These are phyloP conservation scores for Crucibulum parvulum DNA, from an alignment of 1,284 basidiomycete species.

Conservation along the genomic window DNA sequence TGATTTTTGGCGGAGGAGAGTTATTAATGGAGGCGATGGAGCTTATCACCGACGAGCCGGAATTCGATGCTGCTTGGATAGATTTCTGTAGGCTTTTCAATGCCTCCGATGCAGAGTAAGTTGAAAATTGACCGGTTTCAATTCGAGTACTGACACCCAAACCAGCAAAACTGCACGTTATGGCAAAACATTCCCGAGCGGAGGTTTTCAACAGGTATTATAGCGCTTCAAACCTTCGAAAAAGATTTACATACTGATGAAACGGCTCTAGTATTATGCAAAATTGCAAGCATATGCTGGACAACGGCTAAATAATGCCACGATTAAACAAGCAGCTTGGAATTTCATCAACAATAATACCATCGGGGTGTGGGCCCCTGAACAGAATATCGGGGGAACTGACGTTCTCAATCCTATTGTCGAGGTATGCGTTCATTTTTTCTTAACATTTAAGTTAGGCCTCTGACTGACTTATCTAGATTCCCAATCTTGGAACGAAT, in stretches of 20 bases:
- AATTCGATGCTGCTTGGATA: conserved; percentile 49
- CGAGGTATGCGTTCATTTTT: conserved; percentile 27
- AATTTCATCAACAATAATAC: conserved; percentile 37
- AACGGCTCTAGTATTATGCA: conserved; percentile 39
- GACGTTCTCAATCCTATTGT: conserved; percentile 45
- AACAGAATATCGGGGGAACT: conserved; percentile 41
- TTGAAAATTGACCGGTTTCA: not conserved
- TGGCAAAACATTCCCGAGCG: conserved; percentile 41
- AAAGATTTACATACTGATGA: not conserved
- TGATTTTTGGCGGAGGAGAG: conserved; percentile 53
- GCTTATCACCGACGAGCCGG: conserved; percentile 43
- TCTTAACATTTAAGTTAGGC: not conserved
- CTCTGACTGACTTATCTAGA: conserved; percentile 23
- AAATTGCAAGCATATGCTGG: conserved; percentile 51
- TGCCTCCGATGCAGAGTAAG: conserved; percentile 44
- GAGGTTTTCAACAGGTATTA: conserved; percentile 42
- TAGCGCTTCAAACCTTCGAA: not conserved
- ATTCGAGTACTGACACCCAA: not conserved
- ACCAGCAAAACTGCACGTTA: conserved; percentile 43
- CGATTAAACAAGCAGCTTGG: conserved; percentile 47
- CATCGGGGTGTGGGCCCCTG: conserved; percentile 41
- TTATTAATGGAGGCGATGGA: conserved; percentile 51
- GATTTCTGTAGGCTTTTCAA: conserved; percentile 49
- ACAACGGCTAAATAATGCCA: conserved; percentile 38
- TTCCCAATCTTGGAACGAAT: conserved; percentile 45